phyloP scores from a whole-genome alignment of 129 eudicot species.

The Centaurea solstitialis region DNA sequence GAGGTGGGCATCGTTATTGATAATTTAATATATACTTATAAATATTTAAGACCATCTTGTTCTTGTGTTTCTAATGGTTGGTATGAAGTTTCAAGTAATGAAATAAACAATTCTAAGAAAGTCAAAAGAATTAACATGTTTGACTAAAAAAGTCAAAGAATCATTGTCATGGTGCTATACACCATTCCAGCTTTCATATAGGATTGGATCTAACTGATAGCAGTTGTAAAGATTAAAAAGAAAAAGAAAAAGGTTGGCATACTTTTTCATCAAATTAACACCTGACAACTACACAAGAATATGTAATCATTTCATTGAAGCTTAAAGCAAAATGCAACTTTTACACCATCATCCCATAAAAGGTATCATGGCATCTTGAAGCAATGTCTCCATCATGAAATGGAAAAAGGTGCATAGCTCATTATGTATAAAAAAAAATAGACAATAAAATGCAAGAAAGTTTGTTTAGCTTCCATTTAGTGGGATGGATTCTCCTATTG shows the following conservation, averaged over 20 bases:
- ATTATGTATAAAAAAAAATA: not conserved
- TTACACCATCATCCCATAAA: slow-evolving; percentile 12
- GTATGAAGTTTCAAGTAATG: not conserved
- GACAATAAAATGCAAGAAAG: not conserved
- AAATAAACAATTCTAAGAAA: not conserved
- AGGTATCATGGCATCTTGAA: slow-evolving; percentile 23
- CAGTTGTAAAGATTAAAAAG: slow-evolving; percentile 25
- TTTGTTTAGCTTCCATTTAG: too few species aligned
- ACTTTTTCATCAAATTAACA: not conserved
- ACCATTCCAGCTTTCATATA: slow-evolving; percentile 2
- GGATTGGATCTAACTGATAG: slow-evolving; percentile 11
- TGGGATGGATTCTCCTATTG: too few species aligned
- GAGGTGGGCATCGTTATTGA: not conserved
- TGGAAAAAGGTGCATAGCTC: not conserved
- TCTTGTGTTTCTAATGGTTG: not conserved
- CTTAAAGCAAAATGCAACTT: slow-evolving; percentile 36
- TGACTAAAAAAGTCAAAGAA: slow-evolving; percentile 19
- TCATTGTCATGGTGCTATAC: slow-evolving; percentile 7
- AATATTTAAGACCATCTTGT: not conserved
- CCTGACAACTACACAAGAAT: slow-evolving; percentile 22
- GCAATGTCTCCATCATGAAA: slow-evolving; percentile 24
- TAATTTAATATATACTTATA: not conserved
- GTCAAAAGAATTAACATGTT: not conserved
- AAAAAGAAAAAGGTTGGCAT: slow-evolving; percentile 6
- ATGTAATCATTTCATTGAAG: slow-evolving; percentile 22